Conservation (phyloP, 805 yeast genomes). For the Ogataea nitratoaversa region DNA sequence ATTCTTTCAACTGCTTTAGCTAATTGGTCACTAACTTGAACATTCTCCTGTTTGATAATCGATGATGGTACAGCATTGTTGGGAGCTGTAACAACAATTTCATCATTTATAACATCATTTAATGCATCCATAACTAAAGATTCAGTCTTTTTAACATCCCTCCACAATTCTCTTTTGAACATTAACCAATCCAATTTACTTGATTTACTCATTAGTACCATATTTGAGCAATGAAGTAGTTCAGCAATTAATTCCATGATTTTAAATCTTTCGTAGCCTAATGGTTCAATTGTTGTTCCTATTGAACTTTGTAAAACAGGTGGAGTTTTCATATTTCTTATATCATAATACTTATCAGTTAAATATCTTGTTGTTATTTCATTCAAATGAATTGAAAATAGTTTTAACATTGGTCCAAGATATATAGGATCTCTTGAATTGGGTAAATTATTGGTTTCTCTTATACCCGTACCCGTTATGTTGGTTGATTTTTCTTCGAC, state of each 20-base stretch:
- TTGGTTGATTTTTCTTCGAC: too few relatives aligned
- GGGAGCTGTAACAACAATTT: too few relatives aligned
- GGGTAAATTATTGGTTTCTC: too few relatives aligned
- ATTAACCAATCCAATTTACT: slow-evolving; percentile 59
- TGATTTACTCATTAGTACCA: slow-evolving; percentile 81
- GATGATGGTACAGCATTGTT: too few relatives aligned
- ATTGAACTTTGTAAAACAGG: slow-evolving; percentile 49
- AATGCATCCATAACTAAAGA: slow-evolving; percentile 34
- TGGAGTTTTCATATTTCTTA: slow-evolving; percentile 6
- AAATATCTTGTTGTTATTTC: slow-evolving; percentile 30
- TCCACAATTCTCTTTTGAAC: slow-evolving; percentile 61
- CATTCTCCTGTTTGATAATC: too few relatives aligned
- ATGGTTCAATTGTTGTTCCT: slow-evolving; percentile 55
- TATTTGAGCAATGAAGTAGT: slow-evolving; percentile 89
- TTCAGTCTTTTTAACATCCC: slow-evolving; percentile 48
- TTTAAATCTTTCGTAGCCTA: slow-evolving; percentile 89
- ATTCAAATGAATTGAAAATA: slow-evolving; percentile 52
- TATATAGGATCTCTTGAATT: slow-evolving; percentile 87
- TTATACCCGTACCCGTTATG: too few relatives aligned
- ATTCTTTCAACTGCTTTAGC: slow-evolving; percentile 26
- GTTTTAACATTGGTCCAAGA: slow-evolving; percentile 74
- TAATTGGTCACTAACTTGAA: slow-evolving; percentile 17
- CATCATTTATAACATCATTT: slow-evolving; percentile 28
- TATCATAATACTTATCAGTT: slow-evolving; percentile 29
- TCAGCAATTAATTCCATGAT: slow-evolving; percentile 91